These are phyloP conservation scores for Amanita rimosa DNA, from an alignment of 768 basidiomycete species.

Conservation along the genomic window DNA sequence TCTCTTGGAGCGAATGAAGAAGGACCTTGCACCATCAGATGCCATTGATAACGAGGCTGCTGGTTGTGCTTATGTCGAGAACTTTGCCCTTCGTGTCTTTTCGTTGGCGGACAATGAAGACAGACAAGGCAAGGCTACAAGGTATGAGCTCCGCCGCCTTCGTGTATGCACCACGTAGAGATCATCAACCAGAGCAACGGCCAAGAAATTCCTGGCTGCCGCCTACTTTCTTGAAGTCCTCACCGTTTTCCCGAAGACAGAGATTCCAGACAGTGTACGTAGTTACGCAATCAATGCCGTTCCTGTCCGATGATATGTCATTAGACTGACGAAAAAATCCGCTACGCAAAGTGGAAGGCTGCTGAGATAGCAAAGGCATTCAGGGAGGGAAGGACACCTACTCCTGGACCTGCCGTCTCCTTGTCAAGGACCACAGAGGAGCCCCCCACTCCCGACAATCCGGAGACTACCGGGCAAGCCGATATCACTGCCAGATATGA, in stretches of 20 bases:
- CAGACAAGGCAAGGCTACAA: constrained; percentile 60
- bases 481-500: background rate
- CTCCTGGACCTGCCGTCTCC: constrained; percentile 39
- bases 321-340: constrained; percentile 79
- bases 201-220: constrained; percentile 91
- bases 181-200: constrained; percentile 52
- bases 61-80: constrained; percentile 85
- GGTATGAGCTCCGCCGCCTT: constrained; percentile 28
- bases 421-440: background rate
- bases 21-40: constrained; percentile 60
- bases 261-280: constrained; percentile 48
- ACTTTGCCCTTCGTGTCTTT: constrained; percentile 91
- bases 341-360: constrained; percentile 97
- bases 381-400: constrained; percentile 83
- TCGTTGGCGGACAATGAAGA: constrained; percentile 86
- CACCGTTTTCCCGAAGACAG: constrained; percentile 54
- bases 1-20: constrained; percentile 73
- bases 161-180: background rate
- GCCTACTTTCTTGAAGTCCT: constrained; percentile 91
- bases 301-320: background rate
- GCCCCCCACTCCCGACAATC: background rate
- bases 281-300: background rate
- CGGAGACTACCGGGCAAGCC: background rate
- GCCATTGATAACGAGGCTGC: constrained; percentile 75
- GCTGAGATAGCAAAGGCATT: constrained; percentile 90